These are phyloP conservation scores for Eucalyptus melliodora DNA, from an alignment of 345 rosid genomes.

Conservation along the genomic window DNA sequence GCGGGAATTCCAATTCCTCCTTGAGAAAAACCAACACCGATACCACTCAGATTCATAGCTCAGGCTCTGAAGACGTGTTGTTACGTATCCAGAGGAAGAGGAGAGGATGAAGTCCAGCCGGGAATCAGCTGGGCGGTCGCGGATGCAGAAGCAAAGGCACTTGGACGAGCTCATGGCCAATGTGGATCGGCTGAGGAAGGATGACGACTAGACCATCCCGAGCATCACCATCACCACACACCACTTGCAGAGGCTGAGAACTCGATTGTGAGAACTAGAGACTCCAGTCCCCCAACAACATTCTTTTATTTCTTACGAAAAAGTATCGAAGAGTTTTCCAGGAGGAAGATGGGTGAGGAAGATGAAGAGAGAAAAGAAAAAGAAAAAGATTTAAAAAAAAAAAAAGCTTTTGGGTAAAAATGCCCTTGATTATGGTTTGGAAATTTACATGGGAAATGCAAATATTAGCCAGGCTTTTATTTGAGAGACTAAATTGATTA, in stretches of 20 bases:
- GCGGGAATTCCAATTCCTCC: constrained; percentile 18
- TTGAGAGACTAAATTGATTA: neutral
- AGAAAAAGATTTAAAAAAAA: too few relatives aligned
- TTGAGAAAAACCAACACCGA: constrained; percentile 5
- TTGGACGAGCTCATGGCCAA: constrained; percentile 52
- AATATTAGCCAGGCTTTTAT: neutral
- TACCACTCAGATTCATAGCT: constrained; percentile 13
- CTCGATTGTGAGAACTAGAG: constrained; percentile 17
- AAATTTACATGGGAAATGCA: neutral
- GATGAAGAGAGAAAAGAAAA: neutral
- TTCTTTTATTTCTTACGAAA: neutral
- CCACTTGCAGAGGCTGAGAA: constrained; percentile 52
- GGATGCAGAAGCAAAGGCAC: constrained; percentile 79
- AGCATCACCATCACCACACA: constrained; percentile 7
- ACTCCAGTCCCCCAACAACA: too few relatives aligned
- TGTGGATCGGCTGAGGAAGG: constrained; percentile 30
- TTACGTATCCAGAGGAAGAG: constrained; percentile 49
- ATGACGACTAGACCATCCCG: constrained; percentile 28
- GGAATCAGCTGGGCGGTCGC: constrained; percentile 73
- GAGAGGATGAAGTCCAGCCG: constrained; percentile 76
- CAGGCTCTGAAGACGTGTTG: constrained; percentile 36
- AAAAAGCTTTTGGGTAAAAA: neutral
- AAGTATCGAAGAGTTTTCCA: too few relatives aligned
- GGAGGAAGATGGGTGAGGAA: neutral
- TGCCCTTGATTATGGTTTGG: neutral